A percentile compares a stretch with the other conserved stretches of the same genome.
Evolutionary conservation across 2,329 filamentous ascomycete species (phyloP).

Genomic region (Apiospora phragmitis): DNA sequence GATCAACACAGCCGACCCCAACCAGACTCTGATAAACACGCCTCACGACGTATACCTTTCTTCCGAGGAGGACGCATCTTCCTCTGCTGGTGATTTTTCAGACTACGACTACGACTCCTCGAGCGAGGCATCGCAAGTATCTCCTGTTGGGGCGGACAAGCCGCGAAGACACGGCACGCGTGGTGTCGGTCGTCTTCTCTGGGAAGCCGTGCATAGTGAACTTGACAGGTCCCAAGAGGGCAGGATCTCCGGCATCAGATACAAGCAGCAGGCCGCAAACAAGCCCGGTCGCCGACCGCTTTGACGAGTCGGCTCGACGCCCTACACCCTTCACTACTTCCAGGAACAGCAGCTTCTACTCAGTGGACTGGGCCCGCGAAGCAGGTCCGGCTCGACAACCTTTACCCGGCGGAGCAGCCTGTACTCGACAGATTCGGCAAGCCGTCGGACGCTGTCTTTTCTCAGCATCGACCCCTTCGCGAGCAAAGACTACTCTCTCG

Average conservation of each 20-base stretch:
- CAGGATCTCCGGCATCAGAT: constrained; percentile 41
- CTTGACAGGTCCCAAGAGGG: constrained; percentile 43
- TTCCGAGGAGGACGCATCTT: constrained; percentile 65
- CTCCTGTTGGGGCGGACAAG: constrained; percentile 37
- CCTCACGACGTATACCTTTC: constrained; percentile 65
- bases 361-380: background rate
- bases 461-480: constrained; percentile 57
- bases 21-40: constrained; percentile 34
- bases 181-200: constrained; percentile 59
- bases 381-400: constrained; percentile 22
- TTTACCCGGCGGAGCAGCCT: constrained; percentile 47
- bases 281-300: constrained; percentile 18
- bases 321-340: constrained; percentile 20
- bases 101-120: constrained; percentile 44
- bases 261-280: constrained; percentile 23
- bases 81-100: constrained; percentile 60
- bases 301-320: constrained; percentile 14
- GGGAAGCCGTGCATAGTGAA: constrained; percentile 61
- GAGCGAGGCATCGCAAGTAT: constrained; percentile 34
- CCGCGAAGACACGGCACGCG: constrained; percentile 57
- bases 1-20: constrained; percentile 31
- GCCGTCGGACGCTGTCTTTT: constrained; percentile 46
- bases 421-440: constrained; percentile 25
- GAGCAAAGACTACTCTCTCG: constrained; percentile 35
- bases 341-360: constrained; percentile 28